A percentile compares a stretch with the other conserved stretches of the same genome.
Evolutionary conservation across 495 filamentous ascomycete species (phyloP).

Genomic region (Penicillium odoratum): DNA sequence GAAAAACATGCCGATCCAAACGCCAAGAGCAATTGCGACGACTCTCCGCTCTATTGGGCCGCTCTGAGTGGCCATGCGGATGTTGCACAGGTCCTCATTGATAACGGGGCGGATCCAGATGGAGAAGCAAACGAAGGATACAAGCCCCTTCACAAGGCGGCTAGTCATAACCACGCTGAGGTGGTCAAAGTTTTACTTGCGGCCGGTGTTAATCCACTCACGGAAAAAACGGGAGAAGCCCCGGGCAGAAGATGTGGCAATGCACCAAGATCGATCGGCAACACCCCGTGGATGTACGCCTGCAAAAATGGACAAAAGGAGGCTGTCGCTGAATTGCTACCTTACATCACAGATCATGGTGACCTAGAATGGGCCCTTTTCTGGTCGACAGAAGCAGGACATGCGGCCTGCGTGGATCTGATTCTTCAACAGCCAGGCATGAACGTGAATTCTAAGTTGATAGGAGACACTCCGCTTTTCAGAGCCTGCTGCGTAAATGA

Average conservation of each 20-base stretch:
- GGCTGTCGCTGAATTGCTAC: slow-evolving; percentile 19
- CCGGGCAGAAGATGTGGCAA: slow-evolving; percentile 21
- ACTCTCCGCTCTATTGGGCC: slow-evolving; percentile 31
- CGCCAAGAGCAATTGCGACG: slow-evolving; percentile 3
- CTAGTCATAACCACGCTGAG: slow-evolving; percentile 17
- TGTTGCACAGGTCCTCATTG: slow-evolving; percentile 23
- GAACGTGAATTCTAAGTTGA: slow-evolving; percentile 14
- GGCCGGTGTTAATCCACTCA: slow-evolving; percentile 29
- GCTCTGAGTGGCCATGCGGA: slow-evolving; percentile 22
- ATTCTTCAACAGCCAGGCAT: slow-evolving; percentile 16
- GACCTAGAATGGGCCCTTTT: slow-evolving; percentile 9
- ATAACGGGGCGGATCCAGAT: slow-evolving; percentile 24
- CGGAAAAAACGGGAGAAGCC: slow-evolving; percentile 18
- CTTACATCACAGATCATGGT: slow-evolving; percentile 8
- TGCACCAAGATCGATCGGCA: slow-evolving; percentile 12
- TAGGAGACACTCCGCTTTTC: slow-evolving; percentile 11
- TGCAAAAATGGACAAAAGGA: slow-evolving; percentile 17
- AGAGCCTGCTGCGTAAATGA: slow-evolving; percentile 18
- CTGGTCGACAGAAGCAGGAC: slow-evolving; percentile 17
- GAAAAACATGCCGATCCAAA: slow-evolving; percentile 14
- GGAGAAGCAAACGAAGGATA: slow-evolving; percentile 17
- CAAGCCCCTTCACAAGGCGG: slow-evolving; percentile 32
- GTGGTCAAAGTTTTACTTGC: slow-evolving; percentile 25
- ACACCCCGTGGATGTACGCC: slow-evolving; percentile 24
- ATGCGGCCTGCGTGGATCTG: slow-evolving; percentile 9